A percentile compares a stretch with the other conserved stretches of the same genome.
Conservation (phyloP, 352 stramenopile genomes). For the Plasmopara viticola region DNA sequence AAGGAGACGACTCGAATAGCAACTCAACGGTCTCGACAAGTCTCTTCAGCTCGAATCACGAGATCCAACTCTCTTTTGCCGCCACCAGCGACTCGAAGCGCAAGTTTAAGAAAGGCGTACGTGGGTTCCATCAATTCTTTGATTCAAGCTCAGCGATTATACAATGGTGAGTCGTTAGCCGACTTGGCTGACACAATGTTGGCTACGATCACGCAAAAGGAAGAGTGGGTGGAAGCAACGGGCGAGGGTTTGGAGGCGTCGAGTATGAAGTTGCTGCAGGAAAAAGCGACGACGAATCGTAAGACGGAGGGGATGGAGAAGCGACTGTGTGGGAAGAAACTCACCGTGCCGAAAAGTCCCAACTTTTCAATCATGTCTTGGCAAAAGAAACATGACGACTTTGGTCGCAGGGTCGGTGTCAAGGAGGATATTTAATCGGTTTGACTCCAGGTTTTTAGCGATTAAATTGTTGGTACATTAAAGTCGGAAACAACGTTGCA, state of each 20-base stretch:
- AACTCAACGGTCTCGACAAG: slow-evolving; percentile 8
- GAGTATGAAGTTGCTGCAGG: slow-evolving; percentile 4
- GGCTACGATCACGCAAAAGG: slow-evolving; percentile 23
- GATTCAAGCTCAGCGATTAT: slow-evolving; percentile 49
- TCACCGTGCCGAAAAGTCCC: slow-evolving; percentile 71
- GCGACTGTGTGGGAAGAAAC: slow-evolving; percentile 24
- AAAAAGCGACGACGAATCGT: background rate
- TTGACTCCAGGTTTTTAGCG: too few species aligned
- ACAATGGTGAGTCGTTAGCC: slow-evolving; percentile 40
- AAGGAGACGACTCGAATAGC: background rate
- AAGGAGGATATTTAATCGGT: too few species aligned
- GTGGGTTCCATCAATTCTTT: slow-evolving; percentile 63
- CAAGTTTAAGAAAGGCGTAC: slow-evolving; percentile 21
- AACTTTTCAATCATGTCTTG: slow-evolving; percentile 86
- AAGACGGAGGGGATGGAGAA: slow-evolving; percentile 31
- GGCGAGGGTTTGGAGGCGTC: slow-evolving; percentile 7
- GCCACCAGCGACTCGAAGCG: slow-evolving; percentile 7
- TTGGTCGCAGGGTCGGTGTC: too few species aligned
- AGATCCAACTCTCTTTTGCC: slow-evolving; percentile 11
- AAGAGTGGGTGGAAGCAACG: slow-evolving; percentile 6
- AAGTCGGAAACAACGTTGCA: too few species aligned
- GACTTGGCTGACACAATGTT: slow-evolving; percentile 45
- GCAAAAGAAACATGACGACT: slow-evolving; percentile 46
- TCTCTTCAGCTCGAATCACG: slow-evolving; percentile 14
- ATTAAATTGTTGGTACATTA: too few species aligned